These are phyloP conservation scores for Malus hybrid DNA, from an alignment of 331 rosid genomes.

Conservation along the genomic window DNA sequence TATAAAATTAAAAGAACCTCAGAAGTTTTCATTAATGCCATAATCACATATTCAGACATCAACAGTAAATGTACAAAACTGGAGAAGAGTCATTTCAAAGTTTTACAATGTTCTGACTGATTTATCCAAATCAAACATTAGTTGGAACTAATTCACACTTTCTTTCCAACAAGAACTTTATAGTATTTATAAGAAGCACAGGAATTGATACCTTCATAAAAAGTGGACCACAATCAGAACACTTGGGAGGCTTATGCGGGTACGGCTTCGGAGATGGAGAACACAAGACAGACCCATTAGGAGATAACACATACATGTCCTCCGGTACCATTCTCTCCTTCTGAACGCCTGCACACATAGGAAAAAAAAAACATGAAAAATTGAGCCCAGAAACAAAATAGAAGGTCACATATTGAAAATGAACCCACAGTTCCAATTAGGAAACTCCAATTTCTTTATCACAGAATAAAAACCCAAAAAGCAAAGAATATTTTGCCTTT, in stretches of 20 bases:
- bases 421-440: not conserved
- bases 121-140: conserved; percentile 1
- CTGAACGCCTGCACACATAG: conserved; percentile 60
- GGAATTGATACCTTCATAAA: conserved; percentile 63
- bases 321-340: conserved; percentile 84
- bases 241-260: conserved; percentile 84
- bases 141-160: not conserved
- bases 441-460: not conserved
- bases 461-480: not conserved
- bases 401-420: not conserved
- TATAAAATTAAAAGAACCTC: not conserved
- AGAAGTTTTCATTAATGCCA: not conserved
- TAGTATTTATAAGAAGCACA: not conserved
- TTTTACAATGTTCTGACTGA: not conserved
- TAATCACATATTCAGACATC: not conserved
- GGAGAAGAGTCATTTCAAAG: not conserved
- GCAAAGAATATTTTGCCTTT: not conserved
- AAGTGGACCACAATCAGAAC: conserved; percentile 77
- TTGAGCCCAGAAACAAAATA: not conserved
- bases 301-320: conserved; percentile 71
- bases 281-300: conserved; percentile 56
- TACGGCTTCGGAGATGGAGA: conserved; percentile 76
- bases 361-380: conserved; percentile 2
- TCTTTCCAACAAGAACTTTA: not conserved
- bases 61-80: not conserved